Conservation (phyloP, 2,329 filamentous ascomycete species). For the Cyanodermella asteris region DNA sequence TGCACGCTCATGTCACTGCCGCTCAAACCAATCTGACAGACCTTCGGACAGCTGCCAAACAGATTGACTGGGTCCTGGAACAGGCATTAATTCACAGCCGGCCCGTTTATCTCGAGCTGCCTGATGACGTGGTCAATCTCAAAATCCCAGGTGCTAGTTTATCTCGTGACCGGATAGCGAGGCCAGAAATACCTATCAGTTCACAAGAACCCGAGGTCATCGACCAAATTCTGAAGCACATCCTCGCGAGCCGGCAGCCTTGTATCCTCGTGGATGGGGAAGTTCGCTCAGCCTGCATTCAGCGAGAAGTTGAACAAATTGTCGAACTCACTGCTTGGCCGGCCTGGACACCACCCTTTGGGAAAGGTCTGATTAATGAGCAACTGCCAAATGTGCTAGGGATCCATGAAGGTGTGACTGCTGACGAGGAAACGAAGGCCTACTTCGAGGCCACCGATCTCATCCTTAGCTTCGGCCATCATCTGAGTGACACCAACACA, state of each 20-base stretch:
- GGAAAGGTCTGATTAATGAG: slow-evolving; percentile 67
- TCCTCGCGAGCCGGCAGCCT: slow-evolving; percentile 51
- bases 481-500: slow-evolving; percentile 25
- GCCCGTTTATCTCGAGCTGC: slow-evolving; percentile 67
- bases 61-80: no score
- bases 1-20: slow-evolving; percentile 51
- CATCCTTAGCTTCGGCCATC: slow-evolving; percentile 20
- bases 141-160: slow-evolving; percentile 42
- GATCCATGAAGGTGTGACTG: slow-evolving; percentile 63
- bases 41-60: slow-evolving; percentile 43
- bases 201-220: slow-evolving; percentile 74
- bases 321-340: slow-evolving; percentile 54
- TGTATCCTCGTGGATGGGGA: slow-evolving; percentile 68
- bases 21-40: slow-evolving; percentile 49
- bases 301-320: slow-evolving; percentile 50
- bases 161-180: slow-evolving; percentile 44
- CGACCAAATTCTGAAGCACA: slow-evolving; percentile 49
- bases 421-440: slow-evolving; percentile 29
- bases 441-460: slow-evolving; percentile 19
- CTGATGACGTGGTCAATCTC: slow-evolving; percentile 56
- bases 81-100: no score
- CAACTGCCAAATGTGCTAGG: slow-evolving; percentile 52
- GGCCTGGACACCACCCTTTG: slow-evolving; percentile 77
- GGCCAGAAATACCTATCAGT: no score
- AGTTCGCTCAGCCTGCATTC: slow-evolving; percentile 51